Base-by-base conservation (phyloP, 495 filamentous ascomycete species). In the Aspergillus conjunctus region DNA sequence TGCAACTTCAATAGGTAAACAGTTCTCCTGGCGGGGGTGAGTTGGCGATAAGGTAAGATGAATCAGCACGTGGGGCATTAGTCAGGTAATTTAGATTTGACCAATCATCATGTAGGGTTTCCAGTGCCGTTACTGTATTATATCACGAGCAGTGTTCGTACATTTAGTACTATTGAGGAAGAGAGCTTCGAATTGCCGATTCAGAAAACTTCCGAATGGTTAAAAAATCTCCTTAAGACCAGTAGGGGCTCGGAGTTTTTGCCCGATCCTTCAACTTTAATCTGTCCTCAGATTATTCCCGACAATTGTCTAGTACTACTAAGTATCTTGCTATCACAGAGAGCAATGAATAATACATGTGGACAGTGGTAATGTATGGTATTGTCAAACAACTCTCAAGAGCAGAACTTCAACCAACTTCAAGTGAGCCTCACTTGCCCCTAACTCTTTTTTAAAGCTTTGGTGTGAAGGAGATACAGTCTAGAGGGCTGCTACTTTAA, bases 141-240 rank as follows among this genome's bases (percentile, higher is more conserved):
- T 41, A 11, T 4, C 12, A 9, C 12, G 12, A 41, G 7, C 12
- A 7, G 37, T 41, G 1, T n/a, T n/a, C n/a, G 37, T 41, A 41
- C 6, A 14, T 14, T 11, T 14, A n/a, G n/a, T n/a, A n/a, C n/a
- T n/a, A n/a, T n/a, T n/a, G n/a, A n/a, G n/a, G n/a, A n/a, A n/a
- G n/a, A n/a, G n/a, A n/a, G n/a, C n/a, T n/a, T n/a, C n/a, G n/a
- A n/a, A n/a, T n/a, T 53, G 60, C 60, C 63, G 48, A 63, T 56
- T 63, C 56, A 60, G 60, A 60, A 60, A 63, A 49, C 63, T 45
- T 63, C 64, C 64, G 64, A 63, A 52, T 59, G 18, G 17, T 41
- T 5, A 54, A 45, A 55, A 44, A 32, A 34, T 56, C 51, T 55
- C 43, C 54, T 15, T 49, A 54, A 54, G 50, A 59, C 45, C 34